Evolutionary conservation across 2,329 filamentous ascomycete species (phyloP), one percentile per base, ranked within the genome.

Genomic region (Zymoseptoria brevis): DNA sequence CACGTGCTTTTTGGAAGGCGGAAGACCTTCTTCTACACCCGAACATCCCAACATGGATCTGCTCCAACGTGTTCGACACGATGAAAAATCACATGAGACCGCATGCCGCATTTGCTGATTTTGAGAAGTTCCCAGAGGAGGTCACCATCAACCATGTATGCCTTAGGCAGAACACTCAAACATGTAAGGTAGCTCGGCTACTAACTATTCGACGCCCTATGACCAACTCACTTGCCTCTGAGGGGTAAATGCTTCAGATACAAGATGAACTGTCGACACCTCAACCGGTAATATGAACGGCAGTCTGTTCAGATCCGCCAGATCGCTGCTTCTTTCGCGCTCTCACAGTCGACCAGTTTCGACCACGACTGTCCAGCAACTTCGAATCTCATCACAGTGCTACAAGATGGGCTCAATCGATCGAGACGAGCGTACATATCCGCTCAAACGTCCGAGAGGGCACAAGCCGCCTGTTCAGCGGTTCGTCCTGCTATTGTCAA

Each of bases 361-460:
- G 13, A n/a, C 35, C 35, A 45, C 35, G 16, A 45, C 16, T 7
- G 13, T n/a, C 13, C 35, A 2, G 13, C 35, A n/a, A 45, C 3
- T 45, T n/a, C 35, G 13, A 45, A n/a, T 45, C 35, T 45, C 35
- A n/a, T 16, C 35, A n/a, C 35, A 45, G 35, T 45, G 19, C 16
- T 4, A 13, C 26, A 56, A 45, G 11, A 64, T 64, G 62, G 62
- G 51, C n/a, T 58, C 58, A 16, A 56, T 56, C 26, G 55, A 24
- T 11, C 26, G 53, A 57, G 54, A 51, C 53, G n/a, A 63, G 51
- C 66, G 72, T 19, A 62, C 62, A 45, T 68, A 72, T 57, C 71
- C 72, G 7, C 61, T 74, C 1, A 70, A 69, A 50, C 67, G 68
- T 54, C 73, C 72, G 3, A 59, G 56, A 35, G 69, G 70, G 50